phyloP scores from a whole-genome alignment of 352 stramenopile genomes.

The Phytopythium montanum region DNA sequence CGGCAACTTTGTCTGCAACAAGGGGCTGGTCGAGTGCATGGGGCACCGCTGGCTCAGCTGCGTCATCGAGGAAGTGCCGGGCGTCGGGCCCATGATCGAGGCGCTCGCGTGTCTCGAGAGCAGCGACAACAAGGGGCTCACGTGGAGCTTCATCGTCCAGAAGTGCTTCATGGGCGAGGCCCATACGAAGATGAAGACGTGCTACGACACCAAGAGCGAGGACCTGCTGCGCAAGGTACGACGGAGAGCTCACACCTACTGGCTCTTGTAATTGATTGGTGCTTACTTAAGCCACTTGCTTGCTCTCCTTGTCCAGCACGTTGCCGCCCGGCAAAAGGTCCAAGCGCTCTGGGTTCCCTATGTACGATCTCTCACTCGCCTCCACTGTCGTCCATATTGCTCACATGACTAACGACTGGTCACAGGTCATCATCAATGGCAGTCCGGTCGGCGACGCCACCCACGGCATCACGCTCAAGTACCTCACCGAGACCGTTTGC shows the following conservation, averaged over 20 bases:
- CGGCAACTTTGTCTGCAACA: slow-evolving; percentile 65
- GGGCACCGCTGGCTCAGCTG: slow-evolving; percentile 82
- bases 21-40: slow-evolving; percentile 66
- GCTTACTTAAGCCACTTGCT: neutral
- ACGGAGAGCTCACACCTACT: neutral
- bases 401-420: neutral
- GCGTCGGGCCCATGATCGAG: slow-evolving; percentile 60
- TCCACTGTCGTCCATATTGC: neutral
- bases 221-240: slow-evolving; percentile 50
- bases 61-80: slow-evolving; percentile 56
- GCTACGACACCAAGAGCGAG: slow-evolving; percentile 57
- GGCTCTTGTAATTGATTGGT: neutral
- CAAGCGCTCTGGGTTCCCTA: slow-evolving; percentile 67
- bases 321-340: slow-evolving; percentile 41
- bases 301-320: slow-evolving; percentile 29
- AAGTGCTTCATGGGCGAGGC: slow-evolving; percentile 57
- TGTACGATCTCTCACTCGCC: slow-evolving; percentile 29
- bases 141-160: slow-evolving; percentile 58
- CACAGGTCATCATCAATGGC: slow-evolving; percentile 59
- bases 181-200: slow-evolving; percentile 51
- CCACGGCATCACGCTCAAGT: slow-evolving; percentile 62
- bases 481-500: slow-evolving; percentile 65
- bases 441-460: slow-evolving; percentile 47
- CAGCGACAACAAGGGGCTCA: slow-evolving; percentile 69
- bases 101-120: slow-evolving; percentile 71